Evolutionary conservation across 352 stramenopile genomes (phyloP).

Genomic region (Phytophthora cactorum): DNA sequence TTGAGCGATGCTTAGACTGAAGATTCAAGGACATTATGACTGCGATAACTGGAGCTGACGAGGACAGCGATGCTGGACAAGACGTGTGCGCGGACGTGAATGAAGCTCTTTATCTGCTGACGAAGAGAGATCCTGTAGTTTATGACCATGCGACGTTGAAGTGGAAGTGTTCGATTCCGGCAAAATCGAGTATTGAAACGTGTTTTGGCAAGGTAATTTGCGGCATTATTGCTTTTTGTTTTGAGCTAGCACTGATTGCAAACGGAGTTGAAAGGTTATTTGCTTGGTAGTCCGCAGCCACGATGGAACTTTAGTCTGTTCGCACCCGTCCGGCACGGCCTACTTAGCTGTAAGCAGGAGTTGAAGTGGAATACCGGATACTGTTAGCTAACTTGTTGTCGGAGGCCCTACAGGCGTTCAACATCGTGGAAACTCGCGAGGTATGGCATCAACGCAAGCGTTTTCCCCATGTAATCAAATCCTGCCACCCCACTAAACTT

Average conservation of each 20-base stretch:
- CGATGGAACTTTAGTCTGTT: conserved; percentile 66
- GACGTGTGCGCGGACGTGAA: conserved; percentile 47
- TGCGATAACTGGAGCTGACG: background rate
- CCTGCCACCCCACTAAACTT: background rate
- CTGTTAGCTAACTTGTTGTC: background rate
- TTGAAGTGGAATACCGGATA: background rate
- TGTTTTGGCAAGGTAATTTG: conserved; percentile 55
- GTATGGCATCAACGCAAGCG: conserved; percentile 19
- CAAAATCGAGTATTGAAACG: conserved; percentile 50
- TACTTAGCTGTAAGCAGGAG: conserved; percentile 52
- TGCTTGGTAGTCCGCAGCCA: conserved; percentile 46
- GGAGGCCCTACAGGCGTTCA: conserved; percentile 34
- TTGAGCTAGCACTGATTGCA: background rate
- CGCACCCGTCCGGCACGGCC: conserved; percentile 39
- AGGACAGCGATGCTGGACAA: background rate
- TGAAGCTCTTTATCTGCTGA: conserved; percentile 57
- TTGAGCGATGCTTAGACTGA: conserved; percentile 8
- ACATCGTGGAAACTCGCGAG: conserved; percentile 40
- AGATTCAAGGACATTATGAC: conserved; percentile 10
- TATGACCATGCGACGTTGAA: conserved; percentile 45
- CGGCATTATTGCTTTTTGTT: background rate
- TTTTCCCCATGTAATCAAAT: background rate
- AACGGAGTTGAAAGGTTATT: conserved; percentile 30
- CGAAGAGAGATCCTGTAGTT: conserved; percentile 55
- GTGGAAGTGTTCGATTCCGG: conserved; percentile 54